Evolutionary conservation across 352 stramenopile species (phyloP), one percentile per base, ranked within the genome.

Genomic region (Pythium utonaiense): DNA sequence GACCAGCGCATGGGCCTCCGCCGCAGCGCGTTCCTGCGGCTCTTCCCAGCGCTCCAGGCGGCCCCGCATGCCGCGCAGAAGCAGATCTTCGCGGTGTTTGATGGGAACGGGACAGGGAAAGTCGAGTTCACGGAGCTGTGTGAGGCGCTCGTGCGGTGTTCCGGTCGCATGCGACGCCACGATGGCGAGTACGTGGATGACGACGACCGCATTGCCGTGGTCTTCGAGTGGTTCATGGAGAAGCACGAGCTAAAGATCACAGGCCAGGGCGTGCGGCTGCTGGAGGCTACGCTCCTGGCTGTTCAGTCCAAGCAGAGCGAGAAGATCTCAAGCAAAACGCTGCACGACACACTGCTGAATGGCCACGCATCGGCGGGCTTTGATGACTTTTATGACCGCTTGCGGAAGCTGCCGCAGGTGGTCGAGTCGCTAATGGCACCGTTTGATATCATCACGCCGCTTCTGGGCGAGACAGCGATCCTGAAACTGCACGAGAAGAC

Each of bases 51-150:
- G 47, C 53, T 92, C 14, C 33, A 40, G 13, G 21, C 58, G 16
- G 58, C 74, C 38, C 77, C 69, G 16, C 71, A 61, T n/a, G 52
- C 65, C 1, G 69, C 62, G 7, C 63, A 78, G 19, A 74, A 71
- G 27, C 48, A 60, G 7, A 44, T 88, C 2, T 92, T 82, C 45
- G 24, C 57, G 8, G 67, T 85, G 0, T 85, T 90, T 52, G 78
- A 88, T 57, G 47, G 60, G 0, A 71, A 86, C 36, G 25, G 47
- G 5, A 78, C 73, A 10, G 66, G 75, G 1, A 66, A 67, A 45
- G 63, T 90, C 44, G 74, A 80, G 66, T 92, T 90, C 40, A 71
- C 72, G 10, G 74, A 89, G 63, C 64, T 92, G 31, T 90, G 83
- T 48, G 77, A 85, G 61, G 69, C 71, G 60, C 62, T 92, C 41